Evolutionary conservation across 257 asterid genomes (phyloP), one percentile per base, ranked within the genome.

Genomic region (Phtheirospermum japonicum): DNA sequence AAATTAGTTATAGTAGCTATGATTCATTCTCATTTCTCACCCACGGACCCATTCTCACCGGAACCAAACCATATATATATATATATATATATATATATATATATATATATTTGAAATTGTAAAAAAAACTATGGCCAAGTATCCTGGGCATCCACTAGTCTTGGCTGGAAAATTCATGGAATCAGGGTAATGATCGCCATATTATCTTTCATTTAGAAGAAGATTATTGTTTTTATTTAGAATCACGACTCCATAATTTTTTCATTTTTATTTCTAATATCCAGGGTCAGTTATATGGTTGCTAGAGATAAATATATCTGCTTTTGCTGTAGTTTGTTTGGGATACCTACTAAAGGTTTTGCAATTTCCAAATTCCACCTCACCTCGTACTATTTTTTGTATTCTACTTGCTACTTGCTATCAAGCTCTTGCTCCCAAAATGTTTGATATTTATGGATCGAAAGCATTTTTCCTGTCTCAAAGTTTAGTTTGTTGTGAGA

Each of bases 141-240:
- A 85, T 71, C 87, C 95, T 59, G 86, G 75, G 46, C 95, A 88
- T 70, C 96, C 96, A 9, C 70, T 90, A 62, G 80, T 88, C 57
- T 73, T 90, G 84, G 95, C 69, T 45, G 98, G 98, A 65, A 90
- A 90, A 66, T 90, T 96, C 54, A 88, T 90, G 96, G 95, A 96
- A 18, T 90, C 97, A 36, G 83, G 96, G 95, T 87, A 69, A 52
- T 12, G 11, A n/a, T n/a, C n/a, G n/a, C n/a, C n/a, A n/a, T n/a
- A n/a, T n/a, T 11, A 43, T 59, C 7, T 56, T 63, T 61, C 56
- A 13, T 11, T 48, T 7, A 37, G 20, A 40, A n/a, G n/a, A n/a
- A n/a, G n/a, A 14, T 2, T 23, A 11, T 53, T 31, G 49, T 40
- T 60, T 60, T 16, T 4, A 57, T 7, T 28, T 14, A 19, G 66